Evolutionary conservation across 768 basidiomycete species (phyloP).

Genomic region (Mycena indigotica): DNA sequence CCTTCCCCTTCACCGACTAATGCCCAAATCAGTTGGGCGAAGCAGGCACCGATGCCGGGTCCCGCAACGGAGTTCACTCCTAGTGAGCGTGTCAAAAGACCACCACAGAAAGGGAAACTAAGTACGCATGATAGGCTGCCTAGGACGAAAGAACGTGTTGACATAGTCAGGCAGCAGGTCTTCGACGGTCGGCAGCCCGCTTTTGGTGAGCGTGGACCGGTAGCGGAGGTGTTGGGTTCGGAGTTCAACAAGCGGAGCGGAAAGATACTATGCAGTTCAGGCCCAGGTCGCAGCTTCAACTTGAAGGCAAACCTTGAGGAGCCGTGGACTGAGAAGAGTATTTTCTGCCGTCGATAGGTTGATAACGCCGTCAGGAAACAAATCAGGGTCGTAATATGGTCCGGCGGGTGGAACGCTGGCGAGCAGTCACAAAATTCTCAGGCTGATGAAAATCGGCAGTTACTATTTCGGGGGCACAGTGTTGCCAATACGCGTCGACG

Average conservation of each 20-base stretch:
- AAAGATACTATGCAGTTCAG: slow-evolving; percentile 5
- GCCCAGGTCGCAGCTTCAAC: neutral
- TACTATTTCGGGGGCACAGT: too few relatives aligned
- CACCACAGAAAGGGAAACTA: neutral
- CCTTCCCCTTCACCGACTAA: slow-evolving; percentile 12
- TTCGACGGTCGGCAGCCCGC: slow-evolving; percentile 15
- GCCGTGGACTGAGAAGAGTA: slow-evolving; percentile 10
- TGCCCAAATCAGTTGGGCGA: slow-evolving; percentile 20
- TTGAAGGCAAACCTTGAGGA: slow-evolving; percentile 9
- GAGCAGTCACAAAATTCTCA: too few relatives aligned
- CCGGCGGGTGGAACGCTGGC: slow-evolving; percentile 5
- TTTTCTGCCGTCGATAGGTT: slow-evolving; percentile 21
- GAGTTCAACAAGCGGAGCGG: slow-evolving; percentile 7
- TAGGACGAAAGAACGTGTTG: slow-evolving; percentile 17
- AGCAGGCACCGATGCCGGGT: slow-evolving; percentile 14
- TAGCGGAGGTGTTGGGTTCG: slow-evolving; percentile 15
- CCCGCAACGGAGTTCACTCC: slow-evolving; percentile 19
- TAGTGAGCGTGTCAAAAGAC: neutral
- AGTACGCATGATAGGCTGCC: slow-evolving; percentile 10
- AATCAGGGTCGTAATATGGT: slow-evolving; percentile 17
- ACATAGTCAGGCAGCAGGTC: slow-evolving; percentile 20
- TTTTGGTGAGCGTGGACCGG: slow-evolving; percentile 9
- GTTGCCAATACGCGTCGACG: too few relatives aligned
- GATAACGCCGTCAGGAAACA: slow-evolving; percentile 13
- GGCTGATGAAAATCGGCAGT: too few relatives aligned